Percentiles rank a stretch among this genome's conserved stretches.
phyloP scores from a whole-genome alignment of 2,329 filamentous ascomycete genomes.

The Colletotrichum destructivum region DNA sequence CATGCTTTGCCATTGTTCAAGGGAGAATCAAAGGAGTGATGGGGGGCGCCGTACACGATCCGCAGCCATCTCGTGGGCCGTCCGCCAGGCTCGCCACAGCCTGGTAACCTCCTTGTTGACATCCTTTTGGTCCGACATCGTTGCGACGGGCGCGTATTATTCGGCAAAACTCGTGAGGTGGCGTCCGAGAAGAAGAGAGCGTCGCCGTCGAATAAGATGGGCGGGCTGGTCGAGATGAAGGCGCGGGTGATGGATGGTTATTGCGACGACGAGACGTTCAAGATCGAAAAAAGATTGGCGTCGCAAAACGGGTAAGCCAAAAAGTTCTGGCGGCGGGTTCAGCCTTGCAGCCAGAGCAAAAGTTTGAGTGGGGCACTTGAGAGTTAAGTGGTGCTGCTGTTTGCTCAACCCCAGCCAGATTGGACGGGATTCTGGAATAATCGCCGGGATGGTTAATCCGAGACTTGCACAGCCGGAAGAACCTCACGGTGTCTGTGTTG shows the following conservation, averaged over 20 bases:
- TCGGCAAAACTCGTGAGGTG: background rate
- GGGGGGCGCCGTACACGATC: constrained; percentile 79
- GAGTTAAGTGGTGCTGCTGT: background rate
- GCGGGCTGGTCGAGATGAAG: background rate
- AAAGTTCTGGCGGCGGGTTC: constrained; percentile 39
- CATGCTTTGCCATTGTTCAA: too few relatives aligned
- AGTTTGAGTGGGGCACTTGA: constrained; percentile 28
- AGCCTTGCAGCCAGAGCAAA: constrained; percentile 40
- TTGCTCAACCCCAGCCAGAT: constrained; percentile 20
- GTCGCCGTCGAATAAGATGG: constrained; percentile 7
- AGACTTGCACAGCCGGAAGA: background rate
- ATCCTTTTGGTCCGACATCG: constrained; percentile 62
- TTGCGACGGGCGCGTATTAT: constrained; percentile 28
- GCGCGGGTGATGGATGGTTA: constrained; percentile 16
- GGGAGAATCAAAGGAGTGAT: background rate
- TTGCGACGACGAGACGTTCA: constrained; percentile 16
- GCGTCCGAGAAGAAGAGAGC: background rate
- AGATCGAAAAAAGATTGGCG: constrained; percentile 31
- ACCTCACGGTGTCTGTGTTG: background rate
- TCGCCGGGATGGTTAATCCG: constrained; percentile 11
- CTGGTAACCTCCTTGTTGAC: constrained; percentile 71
- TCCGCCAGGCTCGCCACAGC: constrained; percentile 95
- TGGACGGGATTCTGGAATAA: constrained; percentile 35
- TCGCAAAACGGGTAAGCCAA: constrained; percentile 34
- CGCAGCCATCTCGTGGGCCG: constrained; percentile 93